Evolutionary conservation across 768 basidiomycete genomes (phyloP).

Genomic region (Chalciporus chontae): DNA sequence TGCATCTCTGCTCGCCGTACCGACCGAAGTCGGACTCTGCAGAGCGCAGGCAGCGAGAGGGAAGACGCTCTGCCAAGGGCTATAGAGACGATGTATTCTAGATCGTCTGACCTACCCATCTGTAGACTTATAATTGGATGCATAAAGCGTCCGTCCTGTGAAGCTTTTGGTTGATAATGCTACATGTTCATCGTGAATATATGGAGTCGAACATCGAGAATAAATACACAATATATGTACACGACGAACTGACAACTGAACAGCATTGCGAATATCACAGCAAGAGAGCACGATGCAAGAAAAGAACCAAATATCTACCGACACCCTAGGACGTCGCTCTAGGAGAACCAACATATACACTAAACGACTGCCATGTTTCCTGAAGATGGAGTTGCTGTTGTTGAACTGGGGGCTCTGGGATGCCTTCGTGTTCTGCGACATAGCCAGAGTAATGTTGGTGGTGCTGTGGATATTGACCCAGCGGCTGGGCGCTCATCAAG

Average conservation of each 20-base stretch:
- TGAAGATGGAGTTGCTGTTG: constrained; percentile 23
- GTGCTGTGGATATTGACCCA: neutral
- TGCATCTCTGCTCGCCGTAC: constrained; percentile 39
- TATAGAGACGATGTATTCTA: constrained; percentile 34
- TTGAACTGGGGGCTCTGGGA: constrained; percentile 8
- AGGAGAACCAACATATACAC: constrained; percentile 45
- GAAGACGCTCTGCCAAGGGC: constrained; percentile 62
- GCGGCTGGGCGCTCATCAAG: neutral
- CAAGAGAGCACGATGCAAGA: too few relatives aligned
- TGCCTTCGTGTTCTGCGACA: neutral
- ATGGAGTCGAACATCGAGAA: neutral
- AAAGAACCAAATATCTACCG: neutral
- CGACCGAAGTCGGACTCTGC: constrained; percentile 70
- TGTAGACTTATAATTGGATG: neutral
- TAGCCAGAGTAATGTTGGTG: constrained; percentile 3
- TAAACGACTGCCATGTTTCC: constrained; percentile 71
- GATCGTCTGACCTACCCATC: neutral
- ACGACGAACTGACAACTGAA: too few relatives aligned
- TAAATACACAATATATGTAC: neutral
- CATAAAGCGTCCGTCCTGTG: neutral
- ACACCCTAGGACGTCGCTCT: constrained; percentile 4
- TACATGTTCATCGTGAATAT: neutral
- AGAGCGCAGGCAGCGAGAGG: constrained; percentile 66
- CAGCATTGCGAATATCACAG: neutral
- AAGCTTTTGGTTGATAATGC: neutral